These are phyloP conservation scores for Gymnopilus junonius DNA, from an alignment of 768 basidiomycete genomes.

Conservation along the genomic window DNA sequence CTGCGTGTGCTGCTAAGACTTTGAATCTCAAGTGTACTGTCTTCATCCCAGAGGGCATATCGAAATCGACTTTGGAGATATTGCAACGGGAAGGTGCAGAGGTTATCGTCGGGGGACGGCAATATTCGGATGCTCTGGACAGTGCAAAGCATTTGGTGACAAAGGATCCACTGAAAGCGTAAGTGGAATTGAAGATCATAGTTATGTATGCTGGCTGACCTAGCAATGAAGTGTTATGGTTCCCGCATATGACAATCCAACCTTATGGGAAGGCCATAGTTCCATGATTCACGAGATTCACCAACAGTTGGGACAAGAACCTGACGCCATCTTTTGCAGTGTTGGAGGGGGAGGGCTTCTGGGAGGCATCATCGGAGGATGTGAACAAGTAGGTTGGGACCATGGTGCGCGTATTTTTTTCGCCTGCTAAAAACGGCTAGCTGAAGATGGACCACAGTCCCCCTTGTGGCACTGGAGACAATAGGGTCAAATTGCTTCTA, in stretches of 20 bases:
- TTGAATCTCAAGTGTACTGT: conserved; percentile 67
- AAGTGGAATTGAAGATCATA: not conserved
- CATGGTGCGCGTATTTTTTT: conserved; percentile 49
- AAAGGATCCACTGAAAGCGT: conserved; percentile 57
- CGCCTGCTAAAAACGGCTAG: not conserved
- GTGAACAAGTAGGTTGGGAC: conserved; percentile 66
- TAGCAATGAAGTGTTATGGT: conserved; percentile 57
- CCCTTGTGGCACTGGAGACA: conserved; percentile 70
- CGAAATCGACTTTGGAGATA: conserved; percentile 50
- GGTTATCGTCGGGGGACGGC: conserved; percentile 58
- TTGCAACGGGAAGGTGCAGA: conserved; percentile 59
- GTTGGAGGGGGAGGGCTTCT: conserved; percentile 78
- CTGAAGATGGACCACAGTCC: conserved; percentile 43
- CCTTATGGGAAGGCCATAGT: conserved; percentile 78
- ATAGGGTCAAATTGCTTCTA: conserved; percentile 78
- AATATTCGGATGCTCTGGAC: conserved; percentile 60
- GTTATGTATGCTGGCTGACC: not conserved
- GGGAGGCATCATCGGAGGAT: conserved; percentile 74
- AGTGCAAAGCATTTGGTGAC: conserved; percentile 52
- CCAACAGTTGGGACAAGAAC: conserved; percentile 54
- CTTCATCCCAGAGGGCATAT: conserved; percentile 62
- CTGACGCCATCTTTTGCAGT: conserved; percentile 77
- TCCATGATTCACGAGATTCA: conserved; percentile 72
- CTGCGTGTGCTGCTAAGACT: conserved; percentile 61
- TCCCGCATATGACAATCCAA: conserved; percentile 72